phyloP scores from a whole-genome alignment of 768 basidiomycete genomes.

The Pleurotus citrinopileatus region DNA sequence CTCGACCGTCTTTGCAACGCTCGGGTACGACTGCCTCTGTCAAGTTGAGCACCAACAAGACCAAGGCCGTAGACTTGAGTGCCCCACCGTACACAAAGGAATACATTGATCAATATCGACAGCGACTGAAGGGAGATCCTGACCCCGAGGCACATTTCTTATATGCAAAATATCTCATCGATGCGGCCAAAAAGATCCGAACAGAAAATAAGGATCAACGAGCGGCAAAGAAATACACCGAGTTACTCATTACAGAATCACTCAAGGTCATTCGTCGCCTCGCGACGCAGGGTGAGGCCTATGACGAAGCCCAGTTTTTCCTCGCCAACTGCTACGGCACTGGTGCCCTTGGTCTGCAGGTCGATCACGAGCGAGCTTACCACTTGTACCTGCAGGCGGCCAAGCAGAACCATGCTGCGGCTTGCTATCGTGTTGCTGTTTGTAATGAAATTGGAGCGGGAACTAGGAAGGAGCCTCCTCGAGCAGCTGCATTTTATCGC shows the following conservation, averaged over 20 bases:
- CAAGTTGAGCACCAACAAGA: constrained; percentile 56
- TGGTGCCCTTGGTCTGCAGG: constrained; percentile 90
- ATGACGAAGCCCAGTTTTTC: constrained; percentile 98
- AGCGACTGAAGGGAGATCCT: constrained; percentile 94
- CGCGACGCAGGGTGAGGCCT: constrained; percentile 89
- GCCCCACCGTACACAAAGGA: constrained; percentile 91
- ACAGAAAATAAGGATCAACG: constrained; percentile 72
- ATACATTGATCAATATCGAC: constrained; percentile 96
- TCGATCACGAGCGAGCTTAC: constrained; percentile 97
- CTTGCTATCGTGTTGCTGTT: constrained; percentile 95
- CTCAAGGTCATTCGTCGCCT: constrained; percentile 90
- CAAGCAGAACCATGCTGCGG: constrained; percentile 94
- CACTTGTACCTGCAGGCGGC: constrained; percentile 95
- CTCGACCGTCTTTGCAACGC: constrained; percentile 54
- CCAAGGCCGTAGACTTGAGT: constrained; percentile 78
- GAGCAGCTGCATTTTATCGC: constrained; percentile 94
- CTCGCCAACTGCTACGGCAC: constrained; percentile 96
- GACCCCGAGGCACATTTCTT: constrained; percentile 98
- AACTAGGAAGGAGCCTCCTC: constrained; percentile 80
- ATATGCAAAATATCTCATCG: constrained; percentile 98
- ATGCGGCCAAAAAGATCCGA: constrained; percentile 92
- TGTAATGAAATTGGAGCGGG: constrained; percentile 99
- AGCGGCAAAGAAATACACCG: constrained; percentile 86
- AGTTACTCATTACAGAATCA: constrained; percentile 81
- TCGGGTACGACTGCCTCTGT: constrained; percentile 58